Conservation (phyloP, 75 land plant genomes). For the Larix kaempferi region DNA sequence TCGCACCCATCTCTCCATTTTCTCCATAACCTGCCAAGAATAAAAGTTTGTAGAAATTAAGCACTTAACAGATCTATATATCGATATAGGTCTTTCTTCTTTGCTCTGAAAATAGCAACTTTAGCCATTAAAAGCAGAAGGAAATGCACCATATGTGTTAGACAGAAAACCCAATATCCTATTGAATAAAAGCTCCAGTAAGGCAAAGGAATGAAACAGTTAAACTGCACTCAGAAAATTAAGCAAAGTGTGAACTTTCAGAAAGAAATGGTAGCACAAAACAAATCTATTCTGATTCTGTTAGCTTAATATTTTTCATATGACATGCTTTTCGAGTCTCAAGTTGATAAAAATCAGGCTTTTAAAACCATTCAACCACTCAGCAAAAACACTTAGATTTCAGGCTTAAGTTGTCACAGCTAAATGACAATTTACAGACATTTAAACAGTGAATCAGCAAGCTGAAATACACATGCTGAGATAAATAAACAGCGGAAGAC, state of each 20-base stretch:
- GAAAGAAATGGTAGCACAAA: neutral
- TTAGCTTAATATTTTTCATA: neutral
- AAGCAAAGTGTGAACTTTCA: neutral
- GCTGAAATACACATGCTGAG: no score
- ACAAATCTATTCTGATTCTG: neutral
- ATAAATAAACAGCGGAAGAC: no score
- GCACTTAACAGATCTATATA: neutral
- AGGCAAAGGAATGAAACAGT: neutral
- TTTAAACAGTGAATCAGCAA: no score
- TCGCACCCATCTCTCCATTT: constrained; percentile 46
- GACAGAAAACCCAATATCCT: neutral
- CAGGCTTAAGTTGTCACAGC: no score
- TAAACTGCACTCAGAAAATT: neutral
- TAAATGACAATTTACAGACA: no score
- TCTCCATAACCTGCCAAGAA: constrained; percentile 41
- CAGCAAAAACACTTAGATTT: no score
- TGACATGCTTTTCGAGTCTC: neutral
- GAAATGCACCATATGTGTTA: neutral
- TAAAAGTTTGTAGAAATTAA: neutral
- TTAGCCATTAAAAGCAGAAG: constrained; percentile 1
- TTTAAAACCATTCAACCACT: no score
- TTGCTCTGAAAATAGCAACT: neutral
- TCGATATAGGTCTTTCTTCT: neutral
- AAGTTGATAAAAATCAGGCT: no score
- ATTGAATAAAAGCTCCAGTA: neutral